Conservation (phyloP, 495 filamentous ascomycete species). For the Penicillium alfredii region DNA sequence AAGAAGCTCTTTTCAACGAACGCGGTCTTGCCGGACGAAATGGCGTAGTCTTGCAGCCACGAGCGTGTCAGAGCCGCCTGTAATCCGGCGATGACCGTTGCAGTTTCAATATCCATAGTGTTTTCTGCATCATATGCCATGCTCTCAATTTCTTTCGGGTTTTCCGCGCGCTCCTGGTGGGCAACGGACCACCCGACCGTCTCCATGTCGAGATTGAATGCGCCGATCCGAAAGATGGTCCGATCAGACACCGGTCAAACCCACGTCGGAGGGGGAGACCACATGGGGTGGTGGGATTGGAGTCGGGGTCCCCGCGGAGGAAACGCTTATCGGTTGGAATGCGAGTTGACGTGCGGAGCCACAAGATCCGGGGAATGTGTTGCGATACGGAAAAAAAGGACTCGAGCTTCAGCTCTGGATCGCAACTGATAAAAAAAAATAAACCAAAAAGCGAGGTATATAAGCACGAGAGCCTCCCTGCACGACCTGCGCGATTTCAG, state of each 20-base stretch:
- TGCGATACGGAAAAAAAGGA: no score
- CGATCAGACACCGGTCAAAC: constrained; percentile 14
- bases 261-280: constrained; percentile 6
- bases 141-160: neutral
- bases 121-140: constrained; percentile 1
- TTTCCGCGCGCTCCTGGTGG: constrained; percentile 2
- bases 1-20: no score
- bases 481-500: constrained; percentile 22
- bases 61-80: constrained; percentile 11
- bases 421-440: neutral
- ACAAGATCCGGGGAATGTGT: no score
- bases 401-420: neutral
- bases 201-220: constrained; percentile 20
- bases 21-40: no score
- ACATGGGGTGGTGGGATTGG: constrained; percentile 12
- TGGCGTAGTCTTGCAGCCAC: no score
- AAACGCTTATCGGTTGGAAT: constrained; percentile 2
- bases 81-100: constrained; percentile 10
- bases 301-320: constrained; percentile 8
- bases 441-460: constrained; percentile 5
- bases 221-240: constrained; percentile 6
- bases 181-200: constrained; percentile 3
- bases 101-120: constrained; percentile 5
- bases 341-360: no score
- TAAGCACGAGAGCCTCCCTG: constrained; percentile 15